Evolutionary conservation across 208 protist species (phyloP).

Genomic region (Leptomonas seymouri): DNA sequence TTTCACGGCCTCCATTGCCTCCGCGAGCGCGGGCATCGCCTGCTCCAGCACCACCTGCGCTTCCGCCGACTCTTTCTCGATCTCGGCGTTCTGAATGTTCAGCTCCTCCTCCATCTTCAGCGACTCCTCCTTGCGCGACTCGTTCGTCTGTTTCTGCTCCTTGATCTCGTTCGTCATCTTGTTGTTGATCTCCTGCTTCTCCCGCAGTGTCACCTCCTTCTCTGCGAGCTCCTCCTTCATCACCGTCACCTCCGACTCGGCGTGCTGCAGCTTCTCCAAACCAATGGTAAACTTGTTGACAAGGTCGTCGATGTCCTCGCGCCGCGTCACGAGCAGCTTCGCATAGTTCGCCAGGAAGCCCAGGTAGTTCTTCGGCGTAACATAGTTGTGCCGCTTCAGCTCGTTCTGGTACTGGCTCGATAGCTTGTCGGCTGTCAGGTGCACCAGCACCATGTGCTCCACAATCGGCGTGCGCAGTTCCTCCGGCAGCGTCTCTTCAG

Average conservation of each 20-base stretch:
- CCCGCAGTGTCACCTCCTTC: conserved; percentile 94
- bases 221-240: conserved; percentile 94
- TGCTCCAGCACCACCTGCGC: conserved; percentile 95
- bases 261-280: conserved; percentile 96
- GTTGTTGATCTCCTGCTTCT: conserved; percentile 95
- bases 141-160: conserved; percentile 87
- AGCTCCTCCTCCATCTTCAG: conserved; percentile 93
- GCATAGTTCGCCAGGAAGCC: conserved; percentile 98
- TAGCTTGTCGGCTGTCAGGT: conserved; percentile 90
- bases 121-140: conserved; percentile 90
- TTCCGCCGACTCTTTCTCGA: conserved; percentile 93
- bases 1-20: conserved; percentile 96
- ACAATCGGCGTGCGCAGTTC: conserved; percentile 87
- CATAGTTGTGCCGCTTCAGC: conserved; percentile 97
- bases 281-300: conserved; percentile 96
- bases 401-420: conserved; percentile 90
- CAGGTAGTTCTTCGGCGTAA: conserved; percentile 99
- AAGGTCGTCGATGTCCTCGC: conserved; percentile 94
- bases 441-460: conserved; percentile 97
- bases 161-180: conserved; percentile 93
- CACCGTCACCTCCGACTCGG: conserved; percentile 96
- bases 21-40: conserved; percentile 96
- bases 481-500: conserved; percentile 91
- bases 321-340: conserved; percentile 92
- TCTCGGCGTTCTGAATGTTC: conserved; percentile 88